Evolutionary conservation across 768 basidiomycete species (phyloP), one percentile per base, ranked within the genome.

Genomic region (Porpolomopsis calyptriformis): DNA sequence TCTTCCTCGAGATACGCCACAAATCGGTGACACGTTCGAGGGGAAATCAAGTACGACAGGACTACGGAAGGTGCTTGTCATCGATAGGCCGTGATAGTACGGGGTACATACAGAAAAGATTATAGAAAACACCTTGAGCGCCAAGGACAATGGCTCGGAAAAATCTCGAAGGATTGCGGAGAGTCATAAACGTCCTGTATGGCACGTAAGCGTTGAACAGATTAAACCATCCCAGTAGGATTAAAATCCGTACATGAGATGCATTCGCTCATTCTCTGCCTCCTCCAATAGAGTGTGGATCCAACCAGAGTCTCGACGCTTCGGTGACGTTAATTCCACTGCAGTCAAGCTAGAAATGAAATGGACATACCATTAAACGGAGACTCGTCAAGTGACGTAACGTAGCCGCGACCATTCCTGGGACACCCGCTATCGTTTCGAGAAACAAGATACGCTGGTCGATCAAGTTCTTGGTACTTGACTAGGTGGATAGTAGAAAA

Each of bases 201-300:
- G 43, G 53, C 50, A 18, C 40, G 43, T 38, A 50, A 47, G 42
- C n/a, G n/a, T n/a, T n/a, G n/a, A n/a, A n/a, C n/a, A n/a, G n/a
- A n/a, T n/a, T n/a, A n/a, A n/a, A n/a, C n/a, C n/a, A n/a, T 50
- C 18, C 18, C 18, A 20, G 22, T 36, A 23, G 29, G 50, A 42
- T 29, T 42, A n/a, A 24, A 9, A 7, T 22, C 60, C 75, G 56
- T 49, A 87, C 85, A 93, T 85, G 43, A 93, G 71, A 62, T 94
- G 91, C 88, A 96, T 94, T 27, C 94, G 72, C 66, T 99, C 94
- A 60, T 98, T 98, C 59, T 98, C 91, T 10, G 92, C 91, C 67
- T 96, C 94, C 59, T 91, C 85, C 14, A 96, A 68, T 36, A 90
- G 76, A 4, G 90, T 93, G 60, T 92, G 88, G 52, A 96, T 96